Conservation (phyloP, 2,329 filamentous ascomycete species). For the Aspergillus carbonarius region DNA sequence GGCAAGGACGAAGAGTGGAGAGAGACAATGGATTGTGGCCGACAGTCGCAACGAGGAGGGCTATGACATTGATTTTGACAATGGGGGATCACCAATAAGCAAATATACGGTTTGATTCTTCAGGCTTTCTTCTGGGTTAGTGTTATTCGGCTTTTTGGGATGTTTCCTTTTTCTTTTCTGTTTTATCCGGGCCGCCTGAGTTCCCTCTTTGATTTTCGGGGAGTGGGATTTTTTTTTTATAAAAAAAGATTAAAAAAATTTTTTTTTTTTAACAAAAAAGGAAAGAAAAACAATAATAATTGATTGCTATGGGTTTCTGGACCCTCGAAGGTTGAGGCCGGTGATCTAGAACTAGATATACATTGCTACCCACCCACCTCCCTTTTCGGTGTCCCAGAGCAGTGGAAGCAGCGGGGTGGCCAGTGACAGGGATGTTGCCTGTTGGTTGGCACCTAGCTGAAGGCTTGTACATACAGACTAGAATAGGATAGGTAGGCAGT, state of each 20-base stretch:
- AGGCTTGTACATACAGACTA: conserved; percentile 13
- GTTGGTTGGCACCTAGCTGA: conserved; percentile 12
- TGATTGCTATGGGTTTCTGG: conserved; percentile 5
- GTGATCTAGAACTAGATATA: conserved; percentile 35
- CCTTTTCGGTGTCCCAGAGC: conserved; percentile 22
- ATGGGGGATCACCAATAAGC: conserved; percentile 18
- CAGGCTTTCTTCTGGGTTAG: conserved; percentile 4
- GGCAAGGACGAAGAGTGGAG: neutral
- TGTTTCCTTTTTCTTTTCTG: neutral
- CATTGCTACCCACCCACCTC: conserved; percentile 14
- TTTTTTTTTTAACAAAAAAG: neutral
- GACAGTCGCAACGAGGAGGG: conserved; percentile 11
- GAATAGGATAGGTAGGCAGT: conserved; percentile 3
- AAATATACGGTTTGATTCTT: conserved; percentile 12
- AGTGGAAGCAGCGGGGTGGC: conserved; percentile 29
- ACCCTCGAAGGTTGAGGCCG: conserved; percentile 10
- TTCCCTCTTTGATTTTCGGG: neutral
- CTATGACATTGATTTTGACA: conserved; percentile 17
- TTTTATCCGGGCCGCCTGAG: neutral
- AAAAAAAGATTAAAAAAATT: conserved; percentile 4
- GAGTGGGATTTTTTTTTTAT: neutral
- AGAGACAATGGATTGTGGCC: conserved; percentile 5
- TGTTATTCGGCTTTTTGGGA: conserved; percentile 4
- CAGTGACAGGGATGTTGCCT: conserved; percentile 21
- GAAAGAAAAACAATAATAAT: neutral